Evolutionary conservation across 1,284 basidiomycete species (phyloP).

Genomic region (Rugiboletus extremiorientalis): DNA sequence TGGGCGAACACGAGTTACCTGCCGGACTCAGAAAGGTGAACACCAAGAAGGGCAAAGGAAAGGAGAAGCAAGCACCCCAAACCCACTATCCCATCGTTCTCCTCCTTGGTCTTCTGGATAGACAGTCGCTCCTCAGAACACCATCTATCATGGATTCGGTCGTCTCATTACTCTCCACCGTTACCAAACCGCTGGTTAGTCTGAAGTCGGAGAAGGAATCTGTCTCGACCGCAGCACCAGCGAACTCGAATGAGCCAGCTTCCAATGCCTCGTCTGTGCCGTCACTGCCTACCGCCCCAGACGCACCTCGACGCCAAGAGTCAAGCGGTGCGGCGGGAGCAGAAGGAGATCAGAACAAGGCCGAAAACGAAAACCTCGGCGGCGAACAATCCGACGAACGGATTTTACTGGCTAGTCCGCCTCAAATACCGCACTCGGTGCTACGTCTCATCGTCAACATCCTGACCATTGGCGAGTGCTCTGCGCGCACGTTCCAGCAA

Average conservation of each 20-base stretch:
- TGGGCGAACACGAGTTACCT: conserved; percentile 90
- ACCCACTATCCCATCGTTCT: conserved; percentile 90
- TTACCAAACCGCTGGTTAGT: conserved; percentile 78
- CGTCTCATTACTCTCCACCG: conserved; percentile 79
- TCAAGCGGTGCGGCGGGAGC: conserved; percentile 3
- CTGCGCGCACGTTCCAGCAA: conserved; percentile 91
- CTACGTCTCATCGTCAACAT: conserved; percentile 92
- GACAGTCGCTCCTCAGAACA: conserved; percentile 80
- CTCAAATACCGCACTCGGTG: conserved; percentile 78
- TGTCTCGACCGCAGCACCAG: conserved; percentile 25
- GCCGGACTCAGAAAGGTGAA: conserved; percentile 65
- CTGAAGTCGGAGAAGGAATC: conserved; percentile 52
- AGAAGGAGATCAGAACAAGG: conserved; percentile 33
- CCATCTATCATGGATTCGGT: conserved; percentile 91
- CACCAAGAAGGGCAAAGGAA: conserved; percentile 89
- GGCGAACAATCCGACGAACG: conserved; percentile 56
- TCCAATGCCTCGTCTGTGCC: conserved; percentile 8
- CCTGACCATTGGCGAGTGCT: conserved; percentile 91
- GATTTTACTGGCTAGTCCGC: conserved; percentile 66
- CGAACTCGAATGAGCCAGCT: conserved; percentile 17
- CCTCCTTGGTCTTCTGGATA: conserved; percentile 82
- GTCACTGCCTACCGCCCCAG: conserved; percentile 6
- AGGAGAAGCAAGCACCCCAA: conserved; percentile 80
- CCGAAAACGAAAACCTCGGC: conserved; percentile 24
- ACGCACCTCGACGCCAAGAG: conserved; percentile 18